Evolutionary conservation across 177 flowering plant species (phyloP), one percentile per base, ranked within the genome.

Genomic region (Vitis hybrid): DNA sequence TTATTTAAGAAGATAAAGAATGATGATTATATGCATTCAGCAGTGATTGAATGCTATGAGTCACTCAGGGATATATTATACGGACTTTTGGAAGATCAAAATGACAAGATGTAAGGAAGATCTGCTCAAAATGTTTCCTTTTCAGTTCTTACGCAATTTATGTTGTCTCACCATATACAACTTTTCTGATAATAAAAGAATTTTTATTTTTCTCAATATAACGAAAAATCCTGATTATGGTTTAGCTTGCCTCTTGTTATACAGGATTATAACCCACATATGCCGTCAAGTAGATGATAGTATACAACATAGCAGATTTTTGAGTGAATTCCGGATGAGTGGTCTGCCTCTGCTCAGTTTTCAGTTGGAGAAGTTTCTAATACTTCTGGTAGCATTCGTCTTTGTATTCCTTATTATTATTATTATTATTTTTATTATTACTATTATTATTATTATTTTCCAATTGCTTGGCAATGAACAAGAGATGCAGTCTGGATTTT

Each of bases 41-140:
- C 99, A 2, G 91, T 96, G n/a, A 79, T 85, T 59, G 99, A 96
- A 80, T 88, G 94, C 79, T 96, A 92, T 75, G 94, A 93, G 80
- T 88, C 97, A 11, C 80, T 96, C 52, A 80, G 76, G 61, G 85
- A 85, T 66, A 80, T 94, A 65, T 74, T 93, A 8, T 64, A 56
- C 65, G 79, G 69, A 61, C 91, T 91, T 82, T 75, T 93, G 68
- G 75, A 74, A 73, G 93, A 90, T 62, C 78, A 78, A 35, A 83
- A 56, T 14, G 99, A 92, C 70, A 83, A 65, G 69, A 30, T 3
- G 98, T 96, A 83, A 86, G 90, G 48, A 32, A 56, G 51, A 56
- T 50, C 21, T 32, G 57, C 12, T 54, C n/a, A 24, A 13, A 19
- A 56, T 64, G 12, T 32, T 7, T n/a, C 19, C 8, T 50, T 17